Evolutionary conservation across 345 rosid species (phyloP).

Genomic region (Streptanthus diversifolius): DNA sequence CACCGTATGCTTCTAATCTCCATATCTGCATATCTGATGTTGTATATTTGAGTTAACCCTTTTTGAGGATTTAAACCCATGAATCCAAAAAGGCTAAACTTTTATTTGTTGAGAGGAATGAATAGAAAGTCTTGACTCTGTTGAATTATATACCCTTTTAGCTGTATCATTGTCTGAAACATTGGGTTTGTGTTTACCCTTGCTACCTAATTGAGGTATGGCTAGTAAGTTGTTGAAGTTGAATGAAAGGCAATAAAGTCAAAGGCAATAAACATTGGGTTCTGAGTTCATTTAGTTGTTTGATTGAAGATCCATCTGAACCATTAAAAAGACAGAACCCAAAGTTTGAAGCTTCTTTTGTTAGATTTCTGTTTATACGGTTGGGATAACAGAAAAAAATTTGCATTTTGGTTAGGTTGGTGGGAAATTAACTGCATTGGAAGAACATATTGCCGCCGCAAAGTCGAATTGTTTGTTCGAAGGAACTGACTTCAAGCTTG

Average conservation of each 20-base stretch:
- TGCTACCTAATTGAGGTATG: neutral
- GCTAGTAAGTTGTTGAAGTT: neutral
- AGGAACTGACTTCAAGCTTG: conserved; percentile 96
- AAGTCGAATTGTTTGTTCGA: conserved; percentile 52
- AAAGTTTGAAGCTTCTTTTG: conserved; percentile 16
- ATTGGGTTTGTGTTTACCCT: neutral
- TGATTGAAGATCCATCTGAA: conserved; percentile 4
- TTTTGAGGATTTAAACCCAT: neutral
- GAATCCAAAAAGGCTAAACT: neutral
- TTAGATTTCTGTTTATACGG: neutral
- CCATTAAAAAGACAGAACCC: neutral
- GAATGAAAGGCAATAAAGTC: neutral
- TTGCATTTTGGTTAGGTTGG: conserved; percentile 55
- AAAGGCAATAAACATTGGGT: neutral
- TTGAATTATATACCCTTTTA: neutral
- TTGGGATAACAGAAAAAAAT: neutral
- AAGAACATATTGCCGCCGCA: conserved; percentile 56
- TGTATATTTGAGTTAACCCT: neutral
- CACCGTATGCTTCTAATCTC: conserved; percentile 52
- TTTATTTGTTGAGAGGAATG: conserved; percentile 1
- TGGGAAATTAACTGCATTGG: conserved; percentile 57
- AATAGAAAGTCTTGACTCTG: neutral
- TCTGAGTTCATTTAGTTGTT: conserved; percentile 1
- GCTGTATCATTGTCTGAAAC: neutral
- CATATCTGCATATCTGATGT: neutral